Conservation (phyloP, 352 stramenopile species). For the Pythium biforme region DNA sequence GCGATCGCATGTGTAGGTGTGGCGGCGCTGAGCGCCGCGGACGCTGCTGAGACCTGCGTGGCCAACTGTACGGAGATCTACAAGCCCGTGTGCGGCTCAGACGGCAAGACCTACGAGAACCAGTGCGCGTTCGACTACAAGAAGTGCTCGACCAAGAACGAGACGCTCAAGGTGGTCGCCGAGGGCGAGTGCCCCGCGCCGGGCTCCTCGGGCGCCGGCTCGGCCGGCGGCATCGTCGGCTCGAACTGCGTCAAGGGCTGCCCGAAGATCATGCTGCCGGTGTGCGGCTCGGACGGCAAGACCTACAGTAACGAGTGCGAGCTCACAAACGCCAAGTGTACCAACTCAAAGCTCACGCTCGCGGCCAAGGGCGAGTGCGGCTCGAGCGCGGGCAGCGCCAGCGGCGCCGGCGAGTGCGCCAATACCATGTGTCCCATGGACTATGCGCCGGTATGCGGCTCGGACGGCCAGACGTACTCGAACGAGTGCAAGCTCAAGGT, state of each 20-base stretch:
- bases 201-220: neutral
- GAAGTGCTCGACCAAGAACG: constrained; percentile 27
- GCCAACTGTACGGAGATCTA: constrained; percentile 24
- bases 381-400: constrained; percentile 5
- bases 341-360: constrained; percentile 13
- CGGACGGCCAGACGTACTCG: constrained; percentile 43
- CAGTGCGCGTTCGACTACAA: constrained; percentile 27
- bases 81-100: constrained; percentile 31
- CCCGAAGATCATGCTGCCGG: constrained; percentile 19
- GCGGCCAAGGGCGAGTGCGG: constrained; percentile 15
- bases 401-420: neutral
- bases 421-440: constrained; percentile 13
- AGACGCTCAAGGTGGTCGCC: constrained; percentile 18
- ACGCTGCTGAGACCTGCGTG: constrained; percentile 16
- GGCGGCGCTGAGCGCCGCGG: constrained; percentile 3
- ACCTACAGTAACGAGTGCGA: constrained; percentile 31
- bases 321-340: constrained; percentile 24
- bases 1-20: constrained; percentile 9
- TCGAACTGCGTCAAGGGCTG: constrained; percentile 16
- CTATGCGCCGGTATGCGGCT: constrained; percentile 39
- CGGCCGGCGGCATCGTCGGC: constrained; percentile 3
- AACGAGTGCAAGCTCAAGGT: constrained; percentile 37
- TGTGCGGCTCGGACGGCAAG: constrained; percentile 32
- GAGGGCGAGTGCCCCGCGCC: constrained; percentile 23
- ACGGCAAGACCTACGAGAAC: constrained; percentile 33